Base-by-base conservation (phyloP, 306 rosid species). In the Cicer judaicum region DNA sequence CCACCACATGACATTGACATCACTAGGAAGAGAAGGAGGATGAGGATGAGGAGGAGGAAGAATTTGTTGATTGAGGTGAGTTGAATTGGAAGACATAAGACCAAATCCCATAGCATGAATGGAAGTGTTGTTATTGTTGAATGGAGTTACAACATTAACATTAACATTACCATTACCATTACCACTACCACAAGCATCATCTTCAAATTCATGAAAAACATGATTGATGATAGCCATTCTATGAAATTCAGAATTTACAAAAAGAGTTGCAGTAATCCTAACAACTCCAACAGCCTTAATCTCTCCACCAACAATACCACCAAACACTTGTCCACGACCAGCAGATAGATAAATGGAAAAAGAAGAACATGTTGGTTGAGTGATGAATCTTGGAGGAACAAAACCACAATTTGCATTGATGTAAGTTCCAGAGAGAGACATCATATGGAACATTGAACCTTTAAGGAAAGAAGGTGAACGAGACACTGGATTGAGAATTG, bases 261-360 rank as follows among this genome's bases (percentile, higher is more conserved):
- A 73, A 0, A 83, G 44, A 9, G 81, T 48, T 0, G 71, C 91
- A 11, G 74, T 80, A 1, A 89, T 83, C 13, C 60, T 44, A 0
- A 92, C 90, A 0, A 34, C 34, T 10, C 85, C 76, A 3, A 87
- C 86, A 12, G 92, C 86, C 0, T 74, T 10, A 1, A 89, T 53
- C 61, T 73, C 48, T 6, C 89, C 93, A 0, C 78, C 86, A 0
- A 92, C 77, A 1, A 85, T 64, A 3, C 97, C 96, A 5, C 93
- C 97, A 7, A 82, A 84, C 1, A 87, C 74, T 3, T 88, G 81
- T 7, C 86, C 89, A 8, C 79, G 84, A 0, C 62, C 13, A 0
- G 87, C 89, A 0, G 82, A 74, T 3, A 92, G 78, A 7, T 73
- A 79, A 6, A 87, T 63, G 1, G 81, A 84, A n/a, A 92, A 92